These are phyloP conservation scores for Chenopodium formosanum DNA, from an alignment of 148 eudicot genomes.

Conservation along the genomic window DNA sequence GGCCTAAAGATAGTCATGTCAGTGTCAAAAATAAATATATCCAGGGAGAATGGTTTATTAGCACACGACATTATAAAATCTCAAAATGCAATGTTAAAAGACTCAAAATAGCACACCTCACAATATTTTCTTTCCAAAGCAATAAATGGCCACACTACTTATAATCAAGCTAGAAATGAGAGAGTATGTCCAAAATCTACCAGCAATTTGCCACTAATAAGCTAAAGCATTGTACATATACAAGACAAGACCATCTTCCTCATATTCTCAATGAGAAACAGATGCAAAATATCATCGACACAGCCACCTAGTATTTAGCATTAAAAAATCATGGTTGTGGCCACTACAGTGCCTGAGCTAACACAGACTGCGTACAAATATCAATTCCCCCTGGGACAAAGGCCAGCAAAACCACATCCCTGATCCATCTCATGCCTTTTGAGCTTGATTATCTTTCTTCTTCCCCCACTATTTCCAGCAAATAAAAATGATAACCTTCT, in stretches of 20 bases:
- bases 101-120: neutral
- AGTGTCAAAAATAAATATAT: neutral
- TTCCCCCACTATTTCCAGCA: neutral
- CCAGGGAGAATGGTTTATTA: neutral
- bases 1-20: slow-evolving; percentile 36
- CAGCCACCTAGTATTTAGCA: neutral
- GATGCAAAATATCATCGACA: neutral
- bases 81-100: neutral
- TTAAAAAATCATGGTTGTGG: neutral
- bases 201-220: neutral
- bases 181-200: neutral
- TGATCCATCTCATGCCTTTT: neutral
- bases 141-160: neutral
- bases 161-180: neutral
- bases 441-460: neutral
- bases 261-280: neutral
- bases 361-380: neutral
- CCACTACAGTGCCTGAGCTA: neutral
- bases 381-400: neutral
- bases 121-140: neutral
- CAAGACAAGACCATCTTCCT: neutral
- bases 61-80: neutral
- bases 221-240: neutral
- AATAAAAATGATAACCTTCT: too few relatives aligned
- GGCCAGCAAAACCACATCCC: neutral